Base-by-base conservation (phyloP, 371 early-diverging fungal genomes). In the Basidiobolus meristosporus region DNA sequence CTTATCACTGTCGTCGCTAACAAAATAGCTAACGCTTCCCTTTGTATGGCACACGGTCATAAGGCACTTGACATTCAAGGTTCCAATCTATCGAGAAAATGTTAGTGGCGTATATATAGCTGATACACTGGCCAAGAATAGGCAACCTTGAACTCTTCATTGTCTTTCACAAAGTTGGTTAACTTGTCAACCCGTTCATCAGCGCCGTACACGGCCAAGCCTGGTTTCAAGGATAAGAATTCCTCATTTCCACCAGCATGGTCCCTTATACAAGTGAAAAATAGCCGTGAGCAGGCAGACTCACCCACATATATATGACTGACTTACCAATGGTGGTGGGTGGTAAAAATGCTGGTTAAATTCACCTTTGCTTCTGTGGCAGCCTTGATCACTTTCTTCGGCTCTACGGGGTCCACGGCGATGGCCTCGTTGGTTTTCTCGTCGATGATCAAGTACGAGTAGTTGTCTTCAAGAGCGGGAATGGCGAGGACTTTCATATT, bases 21-120 rank as follows among this genome's bases (percentile, higher is more conserved):
- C 73, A 56, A 72, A 88, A 58, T 79, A 91, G 44, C 77, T 76
- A 3, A 90, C 74, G 53, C 80, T 79, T 34, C 91, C 87, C 42
- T 68, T 73, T 20, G 95, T 95, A 53, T 95, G 95, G 45, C 93
- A 85, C 17, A 70, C 68, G 3, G 91, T 90, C 54, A 69, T 64
- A 1, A 82, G 52, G 0, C 80, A 59, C 19, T 54, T 54, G 15
- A 67, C 46, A 17, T 41, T 46, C 10, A 48, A 31, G 0, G 44
- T 36, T 0, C 52, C 51, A 19, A 51, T 35, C 51, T 51, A 43
- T 14, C 7, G 0, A 15, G 1, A 32, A 29, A 23, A 1, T 15
- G 6, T 22, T 16, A 29, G 37, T 26, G 6, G 6, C n/a, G 4
- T 19, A n/a, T 21, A 14, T 19, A 43, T 14, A 22, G 36, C 32